Conservation (phyloP, 2,329 filamentous ascomycete genomes). For the Alternaria gansuensis region DNA sequence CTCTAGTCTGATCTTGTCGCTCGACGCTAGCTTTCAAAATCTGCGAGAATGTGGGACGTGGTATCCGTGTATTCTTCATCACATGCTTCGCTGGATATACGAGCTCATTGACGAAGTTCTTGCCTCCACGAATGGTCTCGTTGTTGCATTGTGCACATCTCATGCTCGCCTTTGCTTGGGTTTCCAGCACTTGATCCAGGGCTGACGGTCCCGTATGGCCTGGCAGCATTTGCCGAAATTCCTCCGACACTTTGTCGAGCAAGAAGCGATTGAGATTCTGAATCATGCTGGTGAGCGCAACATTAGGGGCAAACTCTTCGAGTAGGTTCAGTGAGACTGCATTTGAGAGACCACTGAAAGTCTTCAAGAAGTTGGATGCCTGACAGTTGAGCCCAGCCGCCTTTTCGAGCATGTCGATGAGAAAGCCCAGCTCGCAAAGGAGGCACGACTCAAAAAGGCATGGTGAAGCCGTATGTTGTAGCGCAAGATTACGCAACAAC, state of each 20-base stretch:
- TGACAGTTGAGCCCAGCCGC: conserved; percentile 94
- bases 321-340: conserved; percentile 79
- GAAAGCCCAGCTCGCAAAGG: conserved; percentile 90
- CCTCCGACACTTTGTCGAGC: conserved; percentile 78
- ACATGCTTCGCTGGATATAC: conserved; percentile 74
- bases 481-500: conserved; percentile 82
- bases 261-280: conserved; percentile 88
- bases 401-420: conserved; percentile 98
- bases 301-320: conserved; percentile 80
- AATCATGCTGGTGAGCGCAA: conserved; percentile 79
- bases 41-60: conserved; percentile 76
- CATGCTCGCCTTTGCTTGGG: conserved; percentile 75
- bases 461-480: conserved; percentile 86
- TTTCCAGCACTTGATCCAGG: conserved; percentile 78
- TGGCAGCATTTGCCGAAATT: conserved; percentile 74
- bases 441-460: conserved; percentile 86
- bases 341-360: conserved; percentile 83
- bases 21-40: conserved; percentile 93
- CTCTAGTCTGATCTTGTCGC: conserved; percentile 84
- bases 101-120: conserved; percentile 84
- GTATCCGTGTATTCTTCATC: conserved; percentile 65
- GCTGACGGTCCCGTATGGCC: conserved; percentile 61
- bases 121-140: conserved; percentile 81
- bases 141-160: conserved; percentile 86
- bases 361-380: conserved; percentile 92